Evolutionary conservation across 805 yeast genomes (phyloP).

Genomic region (Saccharomycopsis oosterbeekiorum): DNA sequence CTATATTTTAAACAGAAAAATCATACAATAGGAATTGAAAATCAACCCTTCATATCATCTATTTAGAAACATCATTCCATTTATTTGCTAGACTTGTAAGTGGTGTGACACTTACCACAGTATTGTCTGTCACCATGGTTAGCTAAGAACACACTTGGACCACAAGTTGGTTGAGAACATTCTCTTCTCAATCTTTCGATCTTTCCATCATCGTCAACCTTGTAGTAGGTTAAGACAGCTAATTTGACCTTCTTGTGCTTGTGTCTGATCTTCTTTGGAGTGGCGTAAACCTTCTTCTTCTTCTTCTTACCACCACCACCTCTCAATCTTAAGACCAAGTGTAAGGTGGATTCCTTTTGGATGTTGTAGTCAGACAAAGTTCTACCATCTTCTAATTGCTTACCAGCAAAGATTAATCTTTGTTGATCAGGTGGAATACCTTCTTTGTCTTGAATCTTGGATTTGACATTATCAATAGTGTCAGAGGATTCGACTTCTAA

Average conservation of each 20-base stretch:
- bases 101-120: constrained; percentile 99
- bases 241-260: constrained; percentile 99
- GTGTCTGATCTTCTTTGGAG: constrained; percentile 99
- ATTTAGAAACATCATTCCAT: constrained; percentile 1
- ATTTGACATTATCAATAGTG: constrained; percentile 93
- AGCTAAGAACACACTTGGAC: constrained; percentile 99
- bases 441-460: constrained; percentile 95
- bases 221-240: constrained; percentile 98
- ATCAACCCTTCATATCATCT: background rate
- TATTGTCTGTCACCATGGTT: constrained; percentile 97
- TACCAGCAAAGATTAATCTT: constrained; percentile 95
- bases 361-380: constrained; percentile 96
- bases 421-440: constrained; percentile 98
- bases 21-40: background rate
- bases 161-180: constrained; percentile 87
- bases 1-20: background rate
- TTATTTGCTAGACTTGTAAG: constrained; percentile 49
- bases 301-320: constrained; percentile 99
- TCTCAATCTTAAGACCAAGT: constrained; percentile 94
- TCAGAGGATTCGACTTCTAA: constrained; percentile 96
- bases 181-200: constrained; percentile 98
- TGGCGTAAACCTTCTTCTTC: constrained; percentile 99
- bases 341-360: constrained; percentile 94
- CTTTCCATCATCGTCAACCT: constrained; percentile 97
- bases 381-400: constrained; percentile 94